Evolutionary conservation across 73 alveolate genomes (phyloP), one percentile per base, ranked within the genome.

Genomic region (Paramecium primaurelia): DNA sequence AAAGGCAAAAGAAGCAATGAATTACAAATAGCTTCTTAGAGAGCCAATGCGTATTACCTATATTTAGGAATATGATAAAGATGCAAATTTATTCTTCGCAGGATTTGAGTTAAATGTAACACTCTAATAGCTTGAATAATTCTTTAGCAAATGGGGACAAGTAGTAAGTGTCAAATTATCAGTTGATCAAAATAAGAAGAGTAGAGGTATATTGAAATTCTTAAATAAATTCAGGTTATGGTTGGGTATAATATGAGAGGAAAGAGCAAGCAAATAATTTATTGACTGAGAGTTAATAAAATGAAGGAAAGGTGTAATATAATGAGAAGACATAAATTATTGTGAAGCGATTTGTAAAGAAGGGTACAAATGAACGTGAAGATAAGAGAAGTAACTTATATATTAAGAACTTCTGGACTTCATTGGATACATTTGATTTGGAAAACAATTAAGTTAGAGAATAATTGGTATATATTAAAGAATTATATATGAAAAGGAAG

Each of bases 241-340:
- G 97, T 8, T 94, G 94, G 89, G 89, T 94, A 2, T 86, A 92
- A 68, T 94, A 73, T 77, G 97, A 94, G 37, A 92, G 86, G 86
- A 73, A 92, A 20, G 96, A 94, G 84, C 75, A 95, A 83, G 97
- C 97, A 7, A 90, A 92, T 69, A 73, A 59, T 8, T 94, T 95
- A 7, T 90, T 92, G 88, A 92, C 77, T 54, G 60, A 87, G 30
- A 77, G 92, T 80, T 36, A 37, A 37, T n/a, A 8, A 38, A 73
- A 73, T 73, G 87, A 73, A 44, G 93, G 93, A 44, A 92, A 92
- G 59, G 54, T 92, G 26, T 77, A 64, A 42, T 87, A 94, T 51
- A 96, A 88, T 40, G 26, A 94, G 28, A 92, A 77, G 20, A 32
- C 42, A 59, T 26, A 16, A 64, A 49, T 94, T 32, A 83, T 59